Evolutionary conservation across 164 flowering plant genomes (phyloP).

Genomic region (Vitis rupestris): DNA sequence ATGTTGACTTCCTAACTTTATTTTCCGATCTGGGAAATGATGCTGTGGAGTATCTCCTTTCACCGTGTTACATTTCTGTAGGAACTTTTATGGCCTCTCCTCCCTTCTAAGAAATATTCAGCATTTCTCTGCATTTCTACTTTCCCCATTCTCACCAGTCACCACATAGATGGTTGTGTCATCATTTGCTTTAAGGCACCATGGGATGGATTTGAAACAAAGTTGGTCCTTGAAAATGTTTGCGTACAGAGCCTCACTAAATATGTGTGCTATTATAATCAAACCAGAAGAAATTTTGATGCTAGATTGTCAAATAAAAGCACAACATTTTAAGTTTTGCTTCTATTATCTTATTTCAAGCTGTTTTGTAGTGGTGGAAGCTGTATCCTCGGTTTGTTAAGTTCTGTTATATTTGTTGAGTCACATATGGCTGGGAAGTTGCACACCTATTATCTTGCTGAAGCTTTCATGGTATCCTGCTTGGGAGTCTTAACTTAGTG

Average conservation of each 20-base stretch:
- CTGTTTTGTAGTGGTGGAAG: neutral
- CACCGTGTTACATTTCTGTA: neutral
- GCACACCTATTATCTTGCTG: neutral
- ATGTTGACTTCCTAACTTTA: neutral
- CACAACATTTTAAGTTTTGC: neutral
- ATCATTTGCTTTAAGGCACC: neutral
- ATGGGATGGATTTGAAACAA: neutral
- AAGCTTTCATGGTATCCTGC: neutral
- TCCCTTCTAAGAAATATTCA: too few relatives aligned
- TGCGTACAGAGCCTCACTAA: neutral
- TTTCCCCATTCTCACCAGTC: too few relatives aligned
- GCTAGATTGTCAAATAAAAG: neutral
- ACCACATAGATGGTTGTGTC: neutral
- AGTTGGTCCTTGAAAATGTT: neutral
- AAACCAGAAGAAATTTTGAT: neutral
- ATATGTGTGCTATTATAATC: neutral
- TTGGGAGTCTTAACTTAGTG: neutral
- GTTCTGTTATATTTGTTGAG: neutral
- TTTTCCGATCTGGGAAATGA: neutral
- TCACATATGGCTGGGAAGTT: neutral
- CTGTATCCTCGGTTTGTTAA: neutral
- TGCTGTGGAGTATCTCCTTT: neutral
- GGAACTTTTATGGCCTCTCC: neutral
- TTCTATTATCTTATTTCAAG: neutral
- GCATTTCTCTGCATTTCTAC: too few relatives aligned